Evolutionary conservation across 495 filamentous ascomycete species (phyloP).

Genomic region (Collariella sp.): DNA sequence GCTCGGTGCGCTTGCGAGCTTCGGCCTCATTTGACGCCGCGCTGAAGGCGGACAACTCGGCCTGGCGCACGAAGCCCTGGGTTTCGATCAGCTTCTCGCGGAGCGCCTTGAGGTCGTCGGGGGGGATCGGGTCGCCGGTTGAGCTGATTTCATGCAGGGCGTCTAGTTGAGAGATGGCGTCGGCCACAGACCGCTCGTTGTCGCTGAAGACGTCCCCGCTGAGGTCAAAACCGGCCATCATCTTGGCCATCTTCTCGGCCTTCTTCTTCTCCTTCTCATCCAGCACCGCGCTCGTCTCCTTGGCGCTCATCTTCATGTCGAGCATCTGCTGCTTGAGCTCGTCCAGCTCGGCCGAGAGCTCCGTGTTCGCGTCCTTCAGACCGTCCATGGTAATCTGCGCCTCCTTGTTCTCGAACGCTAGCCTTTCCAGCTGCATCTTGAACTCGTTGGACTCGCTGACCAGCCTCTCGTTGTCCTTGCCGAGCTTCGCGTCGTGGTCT

Average conservation of each 20-base stretch:
- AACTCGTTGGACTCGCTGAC: conserved; percentile 78
- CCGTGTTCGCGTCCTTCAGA: conserved; percentile 87
- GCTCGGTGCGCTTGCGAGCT: conserved; percentile 55
- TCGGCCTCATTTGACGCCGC: conserved; percentile 51
- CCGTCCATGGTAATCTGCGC: conserved; percentile 95
- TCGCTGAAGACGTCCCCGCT: conserved; percentile 83
- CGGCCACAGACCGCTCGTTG: conserved; percentile 75
- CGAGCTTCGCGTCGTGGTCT: conserved; percentile 69
- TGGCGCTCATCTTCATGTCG: conserved; percentile 89
- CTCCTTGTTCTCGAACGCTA: conserved; percentile 94
- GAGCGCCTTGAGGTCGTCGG: conserved; percentile 70
- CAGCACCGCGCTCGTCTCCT: conserved; percentile 75
- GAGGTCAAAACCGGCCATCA: conserved; percentile 98
- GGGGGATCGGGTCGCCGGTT: conserved; percentile 67
- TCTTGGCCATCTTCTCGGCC: conserved; percentile 97
- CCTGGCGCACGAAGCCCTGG: conserved; percentile 87
- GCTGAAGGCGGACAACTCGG: conserved; percentile 66
- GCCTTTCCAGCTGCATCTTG: conserved; percentile 89
- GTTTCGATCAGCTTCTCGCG: conserved; percentile 72
- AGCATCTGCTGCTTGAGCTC: conserved; percentile 95
- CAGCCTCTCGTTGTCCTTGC: conserved; percentile 80
- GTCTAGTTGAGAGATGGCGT: conserved; percentile 74
- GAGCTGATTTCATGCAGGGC: conserved; percentile 65
- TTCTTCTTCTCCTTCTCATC: conserved; percentile 99
- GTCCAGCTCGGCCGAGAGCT: conserved; percentile 84